Evolutionary conservation across 2,329 filamentous ascomycete species (phyloP).

Genomic region (Rhynchosporium graminicola): DNA sequence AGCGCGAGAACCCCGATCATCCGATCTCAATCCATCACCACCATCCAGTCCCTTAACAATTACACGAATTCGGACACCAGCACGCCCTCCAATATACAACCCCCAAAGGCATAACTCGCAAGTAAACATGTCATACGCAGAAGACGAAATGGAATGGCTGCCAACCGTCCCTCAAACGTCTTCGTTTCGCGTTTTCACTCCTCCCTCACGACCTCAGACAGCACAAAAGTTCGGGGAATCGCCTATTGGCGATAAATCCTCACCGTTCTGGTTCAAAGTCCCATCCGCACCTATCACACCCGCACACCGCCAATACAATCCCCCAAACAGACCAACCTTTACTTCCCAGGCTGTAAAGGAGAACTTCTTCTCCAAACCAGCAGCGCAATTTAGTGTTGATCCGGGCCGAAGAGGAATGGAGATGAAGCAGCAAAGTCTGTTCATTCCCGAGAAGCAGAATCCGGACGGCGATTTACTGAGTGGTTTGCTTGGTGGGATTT

Average conservation of each 20-base stretch:
- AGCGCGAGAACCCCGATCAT: conserved; percentile 35
- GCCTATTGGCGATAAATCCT: conserved; percentile 26
- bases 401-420: neutral
- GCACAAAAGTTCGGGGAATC: conserved; percentile 39
- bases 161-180: conserved; percentile 52
- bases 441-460: conserved; percentile 11
- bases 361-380: conserved; percentile 49
- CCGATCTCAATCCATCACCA: conserved; percentile 18
- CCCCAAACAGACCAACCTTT: conserved; percentile 56
- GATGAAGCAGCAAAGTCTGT: conserved; percentile 11
- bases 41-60: neutral
- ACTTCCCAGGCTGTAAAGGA: conserved; percentile 46
- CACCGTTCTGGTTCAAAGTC: conserved; percentile 68
- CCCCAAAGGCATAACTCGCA: neutral
- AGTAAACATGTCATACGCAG: conserved; percentile 4
- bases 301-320: conserved; percentile 62
- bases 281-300: conserved; percentile 69
- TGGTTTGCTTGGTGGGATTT: conserved; percentile 6
- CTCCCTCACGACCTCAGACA: conserved; percentile 43
- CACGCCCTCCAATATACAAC: neutral
- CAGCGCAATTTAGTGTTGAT: neutral
- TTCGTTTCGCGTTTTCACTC: conserved; percentile 57
- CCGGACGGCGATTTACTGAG: conserved; percentile 10
- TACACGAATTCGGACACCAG: neutral
- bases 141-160: conserved; percentile 68